Conservation (phyloP, 768 basidiomycete genomes). For the Mrakia frigida region DNA sequence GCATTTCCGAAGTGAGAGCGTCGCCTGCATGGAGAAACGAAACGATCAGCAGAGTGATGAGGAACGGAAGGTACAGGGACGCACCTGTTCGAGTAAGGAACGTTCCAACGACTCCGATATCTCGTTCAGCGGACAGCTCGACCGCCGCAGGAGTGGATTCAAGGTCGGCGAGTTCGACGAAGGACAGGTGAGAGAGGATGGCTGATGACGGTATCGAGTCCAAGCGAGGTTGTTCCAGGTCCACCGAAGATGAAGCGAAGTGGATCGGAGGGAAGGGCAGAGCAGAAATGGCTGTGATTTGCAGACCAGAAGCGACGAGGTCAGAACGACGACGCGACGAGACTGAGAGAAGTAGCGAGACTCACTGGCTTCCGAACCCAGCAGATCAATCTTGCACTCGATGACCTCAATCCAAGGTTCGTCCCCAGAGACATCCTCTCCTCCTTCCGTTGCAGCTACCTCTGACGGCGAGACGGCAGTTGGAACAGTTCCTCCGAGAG, state of each 20-base stretch:
- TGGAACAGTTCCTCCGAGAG: background rate
- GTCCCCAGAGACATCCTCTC: background rate
- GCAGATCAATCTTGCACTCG: conserved; percentile 22
- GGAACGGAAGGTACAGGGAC: too few relatives aligned
- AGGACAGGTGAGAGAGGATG: conserved; percentile 3
- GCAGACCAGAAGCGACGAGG: background rate
- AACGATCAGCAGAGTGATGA: background rate
- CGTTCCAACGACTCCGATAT: background rate
- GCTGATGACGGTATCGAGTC: background rate
- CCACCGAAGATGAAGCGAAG: background rate
- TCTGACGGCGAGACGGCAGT: background rate
- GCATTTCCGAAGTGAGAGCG: background rate
- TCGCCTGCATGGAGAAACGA: background rate
- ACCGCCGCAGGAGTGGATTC: background rate
- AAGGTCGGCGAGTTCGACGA: conserved; percentile 19
- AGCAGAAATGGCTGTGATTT: conserved; percentile 8
- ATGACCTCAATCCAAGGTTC: conserved; percentile 20
- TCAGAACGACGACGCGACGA: background rate
- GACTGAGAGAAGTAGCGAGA: background rate
- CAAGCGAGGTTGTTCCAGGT: background rate
- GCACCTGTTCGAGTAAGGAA: background rate
- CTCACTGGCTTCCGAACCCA: conserved; percentile 17
- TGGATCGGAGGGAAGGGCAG: conserved; percentile 4
- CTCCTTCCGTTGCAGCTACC: background rate
- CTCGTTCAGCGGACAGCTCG: background rate